Evolutionary conservation across 768 basidiomycete genomes (phyloP).

Genomic region (Suillus subaureus): DNA sequence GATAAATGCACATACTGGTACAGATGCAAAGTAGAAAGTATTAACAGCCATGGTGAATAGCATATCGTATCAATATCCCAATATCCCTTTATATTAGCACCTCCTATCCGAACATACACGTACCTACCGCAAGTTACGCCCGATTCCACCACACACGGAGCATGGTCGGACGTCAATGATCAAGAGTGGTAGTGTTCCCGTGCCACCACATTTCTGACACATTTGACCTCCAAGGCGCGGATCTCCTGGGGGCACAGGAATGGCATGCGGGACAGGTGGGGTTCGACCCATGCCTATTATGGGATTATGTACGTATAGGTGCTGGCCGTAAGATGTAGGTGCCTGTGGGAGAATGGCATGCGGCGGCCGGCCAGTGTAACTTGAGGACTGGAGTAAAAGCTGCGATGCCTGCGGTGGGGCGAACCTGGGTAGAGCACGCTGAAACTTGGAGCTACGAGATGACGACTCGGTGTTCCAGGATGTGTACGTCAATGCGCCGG

Average conservation of each 20-base stretch:
- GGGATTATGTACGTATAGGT: conserved; percentile 32
- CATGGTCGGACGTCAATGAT: conserved; percentile 59
- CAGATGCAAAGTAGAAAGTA: background rate
- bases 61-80: background rate
- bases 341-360: background rate
- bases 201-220: conserved; percentile 69
- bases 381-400: background rate
- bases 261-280: conserved; percentile 41
- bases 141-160: conserved; percentile 62
- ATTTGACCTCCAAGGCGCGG: conserved; percentile 64
- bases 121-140: conserved; percentile 48
- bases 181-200: conserved; percentile 52
- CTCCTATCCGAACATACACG: too few species aligned
- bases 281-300: conserved; percentile 14
- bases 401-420: conserved; percentile 23
- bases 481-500: conserved; percentile 60
- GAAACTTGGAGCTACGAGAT: conserved; percentile 25
- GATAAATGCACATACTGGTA: background rate
- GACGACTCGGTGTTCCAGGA: conserved; percentile 35
- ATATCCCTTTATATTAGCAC: background rate
- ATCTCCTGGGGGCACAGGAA: conserved; percentile 64
- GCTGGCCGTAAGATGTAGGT: conserved; percentile 7
- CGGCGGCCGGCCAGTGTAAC: background rate
- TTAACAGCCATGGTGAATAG: background rate
- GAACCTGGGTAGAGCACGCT: conserved; percentile 30